Evolutionary conservation across 2,329 filamentous ascomycete genomes (phyloP), one percentile per base, ranked within the genome.

Genomic region (Penicillium expansum): DNA sequence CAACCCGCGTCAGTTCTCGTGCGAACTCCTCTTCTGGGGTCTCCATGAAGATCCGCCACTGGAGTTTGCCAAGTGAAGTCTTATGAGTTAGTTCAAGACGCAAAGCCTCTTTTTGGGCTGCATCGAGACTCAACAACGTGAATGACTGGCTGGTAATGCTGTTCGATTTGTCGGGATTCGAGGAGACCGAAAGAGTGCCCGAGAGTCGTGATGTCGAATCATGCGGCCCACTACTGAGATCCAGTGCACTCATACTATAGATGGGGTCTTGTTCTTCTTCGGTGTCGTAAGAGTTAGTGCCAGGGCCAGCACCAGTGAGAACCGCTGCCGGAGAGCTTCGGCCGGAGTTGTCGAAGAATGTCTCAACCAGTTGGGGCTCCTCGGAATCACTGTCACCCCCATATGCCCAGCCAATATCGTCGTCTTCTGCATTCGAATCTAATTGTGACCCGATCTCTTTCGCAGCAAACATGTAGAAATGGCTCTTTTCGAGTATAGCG

Each of bases 351-450:
- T 74, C 68, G 37, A 71, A 73, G 68, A 70, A 75, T 2, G 72
- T 77, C 44, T 78, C 77, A 43, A 69, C 69, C 51, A 69, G 71
- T 39, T 76, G 76, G 32, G 70, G 69, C 55, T 74, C 73, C 43
- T 80, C 78, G 18, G 79, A 76, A 63, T 85, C 79, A 22, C 86
- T 84, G 68, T 97, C 93, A 45, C 86, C 85, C 67, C 54, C 54
- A 22, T 87, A 90, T n/a, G 90, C 91, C 94, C 94, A 99, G 13
- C 89, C 87, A 0, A 89, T 89, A 70, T 99, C 93, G 67, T 97
- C 94, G 69, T 97, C 92, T 67, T 96, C 90, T 6, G 85, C 79
- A 1, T 92, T 87, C 48, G 82, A 80, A 44, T 92, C 89, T 16
- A 97, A 79, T 65, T 90, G 87, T n/a, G 83, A 82, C 20, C 86